Conservation (phyloP, 371 early-diverging fungal species). For the Mucor piriformis region DNA sequence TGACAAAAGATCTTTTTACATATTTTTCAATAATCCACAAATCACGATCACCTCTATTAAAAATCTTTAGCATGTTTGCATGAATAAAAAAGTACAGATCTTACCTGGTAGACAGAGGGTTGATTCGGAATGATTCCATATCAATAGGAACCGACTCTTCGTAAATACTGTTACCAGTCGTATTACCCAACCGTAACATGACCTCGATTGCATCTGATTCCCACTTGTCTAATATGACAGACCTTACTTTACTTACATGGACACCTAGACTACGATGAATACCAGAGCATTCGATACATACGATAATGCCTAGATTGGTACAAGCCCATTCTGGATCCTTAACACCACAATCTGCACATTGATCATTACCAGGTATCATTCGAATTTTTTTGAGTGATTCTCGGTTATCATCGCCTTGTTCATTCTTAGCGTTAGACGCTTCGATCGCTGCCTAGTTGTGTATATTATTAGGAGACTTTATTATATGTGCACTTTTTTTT, state of each 20-base stretch:
- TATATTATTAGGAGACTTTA: background rate
- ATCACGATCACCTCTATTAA: conserved; percentile 62
- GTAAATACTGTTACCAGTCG: conserved; percentile 72
- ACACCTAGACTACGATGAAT: conserved; percentile 96
- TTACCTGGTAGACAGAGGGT: conserved; percentile 35
- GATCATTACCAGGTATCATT: conserved; percentile 64
- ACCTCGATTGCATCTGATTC: conserved; percentile 78
- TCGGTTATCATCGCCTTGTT: conserved; percentile 22
- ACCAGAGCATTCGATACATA: conserved; percentile 98
- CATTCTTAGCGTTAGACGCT: conserved; percentile 2
- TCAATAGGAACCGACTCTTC: conserved; percentile 57
- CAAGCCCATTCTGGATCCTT: conserved; percentile 91
- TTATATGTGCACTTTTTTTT: background rate
- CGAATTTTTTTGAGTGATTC: conserved; percentile 35
- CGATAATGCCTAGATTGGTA: conserved; percentile 87
- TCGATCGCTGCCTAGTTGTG: conserved; percentile 5
- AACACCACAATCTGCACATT: conserved; percentile 82
- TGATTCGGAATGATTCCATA: conserved; percentile 39
- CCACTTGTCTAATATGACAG: conserved; percentile 88
- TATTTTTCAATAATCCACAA: conserved; percentile 79
- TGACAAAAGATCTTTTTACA: conserved; percentile 66
- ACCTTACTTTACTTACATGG: conserved; percentile 88
- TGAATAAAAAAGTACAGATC: background rate
- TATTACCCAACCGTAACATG: conserved; percentile 84
- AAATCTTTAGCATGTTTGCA: background rate